phyloP scores from a whole-genome alignment of 176 grass and related monocot genomes.

The Sorghum bicolor region DNA sequence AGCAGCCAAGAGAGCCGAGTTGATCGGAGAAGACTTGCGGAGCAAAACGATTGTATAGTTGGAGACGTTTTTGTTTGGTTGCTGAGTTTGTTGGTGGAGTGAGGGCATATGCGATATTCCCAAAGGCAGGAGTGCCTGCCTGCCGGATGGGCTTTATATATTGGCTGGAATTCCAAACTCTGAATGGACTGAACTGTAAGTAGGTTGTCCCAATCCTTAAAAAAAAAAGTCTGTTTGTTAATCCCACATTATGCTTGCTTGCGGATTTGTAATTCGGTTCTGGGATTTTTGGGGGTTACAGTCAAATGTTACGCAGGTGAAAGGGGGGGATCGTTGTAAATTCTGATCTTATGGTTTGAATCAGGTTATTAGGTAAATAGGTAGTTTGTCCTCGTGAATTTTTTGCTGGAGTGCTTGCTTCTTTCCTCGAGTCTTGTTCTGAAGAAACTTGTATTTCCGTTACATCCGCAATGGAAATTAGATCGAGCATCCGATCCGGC shows the following conservation, averaged over 20 bases:
- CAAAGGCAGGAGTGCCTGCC: not conserved
- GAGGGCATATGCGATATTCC: conserved; percentile 11
- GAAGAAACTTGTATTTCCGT: too few relatives aligned
- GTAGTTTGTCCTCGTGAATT: too few relatives aligned
- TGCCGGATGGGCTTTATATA: conserved; percentile 23
- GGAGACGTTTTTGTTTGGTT: conserved; percentile 24
- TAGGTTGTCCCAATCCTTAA: too few relatives aligned
- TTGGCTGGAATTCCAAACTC: not conserved
- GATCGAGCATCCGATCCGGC: too few relatives aligned
- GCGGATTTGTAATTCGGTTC: too few relatives aligned
- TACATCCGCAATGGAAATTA: too few relatives aligned
- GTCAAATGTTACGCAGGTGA: not conserved
- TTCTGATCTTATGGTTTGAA: not conserved
- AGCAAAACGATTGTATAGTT: not conserved
- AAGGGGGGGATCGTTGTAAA: not conserved
- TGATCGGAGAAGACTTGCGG: conserved; percentile 16
- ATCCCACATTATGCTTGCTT: too few relatives aligned
- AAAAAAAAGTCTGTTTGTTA: too few relatives aligned
- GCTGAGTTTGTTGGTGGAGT: conserved; percentile 6
- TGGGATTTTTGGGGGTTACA: not conserved
- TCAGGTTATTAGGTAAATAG: too few relatives aligned
- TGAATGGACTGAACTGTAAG: not conserved
- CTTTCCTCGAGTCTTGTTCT: too few relatives aligned
- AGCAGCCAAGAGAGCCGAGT: not conserved
- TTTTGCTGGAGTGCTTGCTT: too few relatives aligned